Evolutionary conservation across 805 yeast genomes (phyloP).

Genomic region (Candida maris): DNA sequence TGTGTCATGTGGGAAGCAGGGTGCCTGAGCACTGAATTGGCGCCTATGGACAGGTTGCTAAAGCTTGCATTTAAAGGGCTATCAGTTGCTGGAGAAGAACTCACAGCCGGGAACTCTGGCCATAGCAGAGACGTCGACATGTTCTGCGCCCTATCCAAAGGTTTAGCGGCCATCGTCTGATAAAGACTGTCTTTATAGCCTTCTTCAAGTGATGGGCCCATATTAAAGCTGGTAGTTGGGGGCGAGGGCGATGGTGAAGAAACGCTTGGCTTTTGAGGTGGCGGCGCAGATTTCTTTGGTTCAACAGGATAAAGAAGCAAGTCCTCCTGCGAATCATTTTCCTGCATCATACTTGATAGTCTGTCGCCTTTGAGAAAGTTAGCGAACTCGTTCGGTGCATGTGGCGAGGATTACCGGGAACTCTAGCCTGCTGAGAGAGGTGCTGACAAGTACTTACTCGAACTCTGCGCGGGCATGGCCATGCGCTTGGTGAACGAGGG

Average conservation of each 20-base stretch:
- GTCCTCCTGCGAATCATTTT: conserved; percentile 18
- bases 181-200: conserved; percentile 13
- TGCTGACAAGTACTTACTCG: conserved; percentile 8
- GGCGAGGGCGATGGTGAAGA: conserved; percentile 2
- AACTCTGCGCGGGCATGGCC: conserved; percentile 1
- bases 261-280: not conserved
- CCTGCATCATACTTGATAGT: not conserved
- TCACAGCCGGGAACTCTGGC: conserved; percentile 12
- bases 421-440: no score
- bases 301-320: conserved; percentile 7
- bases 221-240: conserved; percentile 9
- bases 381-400: no score
- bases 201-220: conserved; percentile 23
- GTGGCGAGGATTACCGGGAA: no score
- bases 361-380: conserved; percentile 1
- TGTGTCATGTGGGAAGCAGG: not conserved
- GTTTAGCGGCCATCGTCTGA: not conserved
- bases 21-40: not conserved
- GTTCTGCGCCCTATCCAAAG: conserved; percentile 4
- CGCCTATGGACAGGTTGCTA: conserved; percentile 1
- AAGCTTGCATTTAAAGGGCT: not conserved
- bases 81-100: conserved; percentile 12
- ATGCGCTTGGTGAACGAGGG: conserved; percentile 20
- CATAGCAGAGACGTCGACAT: conserved; percentile 7
- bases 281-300: not conserved